Evolutionary conservation across 2,329 filamentous ascomycete species (phyloP).

Genomic region (Meredithiella fracta): DNA sequence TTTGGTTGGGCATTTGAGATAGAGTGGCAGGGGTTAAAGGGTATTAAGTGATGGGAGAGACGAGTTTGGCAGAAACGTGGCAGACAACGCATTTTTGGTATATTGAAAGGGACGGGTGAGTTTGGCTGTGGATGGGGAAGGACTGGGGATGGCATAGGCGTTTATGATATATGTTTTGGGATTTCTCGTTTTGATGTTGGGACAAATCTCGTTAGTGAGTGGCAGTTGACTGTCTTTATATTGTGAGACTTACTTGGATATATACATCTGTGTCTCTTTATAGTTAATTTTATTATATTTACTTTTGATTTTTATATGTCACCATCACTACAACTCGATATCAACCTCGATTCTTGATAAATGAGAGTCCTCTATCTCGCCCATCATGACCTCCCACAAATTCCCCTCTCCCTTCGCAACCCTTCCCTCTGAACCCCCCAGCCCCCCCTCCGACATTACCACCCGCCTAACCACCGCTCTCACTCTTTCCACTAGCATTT

Average conservation of each 20-base stretch:
- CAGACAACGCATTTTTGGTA: not conserved
- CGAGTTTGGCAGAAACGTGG: not conserved
- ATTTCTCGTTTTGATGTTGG: not conserved
- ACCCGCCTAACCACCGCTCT: not conserved
- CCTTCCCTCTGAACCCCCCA: not conserved
- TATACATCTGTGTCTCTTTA: too few species aligned
- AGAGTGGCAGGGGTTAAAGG: too few species aligned
- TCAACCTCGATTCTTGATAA: too few species aligned
- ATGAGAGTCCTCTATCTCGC: too few species aligned
- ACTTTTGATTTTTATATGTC: too few species aligned
- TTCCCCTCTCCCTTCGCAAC: not conserved
- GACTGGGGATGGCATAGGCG: not conserved
- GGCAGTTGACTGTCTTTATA: too few species aligned
- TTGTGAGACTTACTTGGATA: too few species aligned
- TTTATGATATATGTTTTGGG: not conserved
- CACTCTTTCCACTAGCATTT: not conserved
- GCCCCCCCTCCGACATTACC: not conserved
- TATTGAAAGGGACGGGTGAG: not conserved
- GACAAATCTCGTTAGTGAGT: too few species aligned
- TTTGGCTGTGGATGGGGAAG: not conserved
- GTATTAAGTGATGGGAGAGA: too few species aligned
- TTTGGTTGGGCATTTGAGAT: too few species aligned
- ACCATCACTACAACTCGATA: too few species aligned
- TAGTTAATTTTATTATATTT: too few species aligned
- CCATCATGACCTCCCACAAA: not conserved